Evolutionary conservation across 2,329 filamentous ascomycete genomes (phyloP), one percentile per base, ranked within the genome.

Genomic region (Lachnellula subtilissima): DNA sequence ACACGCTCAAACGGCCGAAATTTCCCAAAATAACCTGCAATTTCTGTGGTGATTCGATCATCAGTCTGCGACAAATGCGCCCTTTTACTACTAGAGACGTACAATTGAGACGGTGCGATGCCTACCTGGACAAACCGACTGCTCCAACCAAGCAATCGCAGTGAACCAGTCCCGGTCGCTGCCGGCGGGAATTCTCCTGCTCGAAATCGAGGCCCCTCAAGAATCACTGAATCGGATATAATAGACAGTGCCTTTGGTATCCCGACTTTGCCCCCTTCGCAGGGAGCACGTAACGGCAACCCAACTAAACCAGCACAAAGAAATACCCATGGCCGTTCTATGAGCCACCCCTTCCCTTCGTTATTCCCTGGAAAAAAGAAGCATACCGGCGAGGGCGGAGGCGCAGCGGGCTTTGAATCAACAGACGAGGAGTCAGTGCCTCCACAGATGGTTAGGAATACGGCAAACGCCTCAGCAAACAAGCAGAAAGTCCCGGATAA

Each of bases 301-400:
- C 48, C 56, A 32, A 61, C 62, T 17, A 63, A 50, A 36, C 48
- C 50, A 6, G 56, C 42, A 43, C 53, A 55, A 42, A 28, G 50
- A 15, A 40, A 50, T 47, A 63, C 61, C 35, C 68, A 69, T 61
- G 65, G 65, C 19, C 65, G 69, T 19, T 92, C 89, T 54, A 82
- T 88, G 75, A 94, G 89, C 77, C 86, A 93, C 66, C 89, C 89
- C 11, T 88, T 93, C 61, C 86, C 88, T 7, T 85, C 84, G 17
- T 73, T 91, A 35, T 89, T 92, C 67, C 78, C 81, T 35, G 73
- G 74, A 60, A 85, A 83, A 67, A 85, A 82, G 72, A 79, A 78
- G 65, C 71, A 75, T 35, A 69, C 72, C 65, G 70, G 70, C 54
- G 61, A 75, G 61, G 66, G 65, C 57, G 60, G 69, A 52, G 71